Conservation (phyloP, 768 basidiomycete genomes). For the Tylopilus cervinicoccineus region DNA sequence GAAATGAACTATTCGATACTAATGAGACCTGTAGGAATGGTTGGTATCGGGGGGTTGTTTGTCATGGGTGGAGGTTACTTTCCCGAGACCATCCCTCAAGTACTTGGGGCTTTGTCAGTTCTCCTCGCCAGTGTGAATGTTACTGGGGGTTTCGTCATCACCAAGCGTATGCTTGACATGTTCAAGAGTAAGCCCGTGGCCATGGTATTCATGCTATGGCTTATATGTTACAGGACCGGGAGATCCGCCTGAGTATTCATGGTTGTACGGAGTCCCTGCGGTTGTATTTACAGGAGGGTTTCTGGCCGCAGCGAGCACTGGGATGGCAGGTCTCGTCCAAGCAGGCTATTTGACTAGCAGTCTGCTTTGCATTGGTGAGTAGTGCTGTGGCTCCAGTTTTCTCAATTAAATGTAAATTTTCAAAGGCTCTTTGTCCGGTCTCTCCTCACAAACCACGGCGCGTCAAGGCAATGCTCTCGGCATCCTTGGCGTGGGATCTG, state of each 20-base stretch:
- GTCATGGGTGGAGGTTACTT: slow-evolving; percentile 88
- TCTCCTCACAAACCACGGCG: slow-evolving; percentile 77
- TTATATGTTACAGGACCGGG: slow-evolving; percentile 50
- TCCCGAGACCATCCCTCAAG: slow-evolving; percentile 78
- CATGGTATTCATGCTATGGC: background rate
- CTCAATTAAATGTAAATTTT: background rate
- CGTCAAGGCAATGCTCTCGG: slow-evolving; percentile 88
- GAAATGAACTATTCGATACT: background rate
- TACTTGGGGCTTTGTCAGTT: slow-evolving; percentile 78
- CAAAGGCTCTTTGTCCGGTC: slow-evolving; percentile 71
- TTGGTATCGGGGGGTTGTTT: slow-evolving; percentile 82
- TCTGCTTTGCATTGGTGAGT: slow-evolving; percentile 75
- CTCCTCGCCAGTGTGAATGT: slow-evolving; percentile 86
- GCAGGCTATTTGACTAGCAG: slow-evolving; percentile 85
- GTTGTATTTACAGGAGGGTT: slow-evolving; percentile 81
- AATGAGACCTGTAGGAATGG: slow-evolving; percentile 46
- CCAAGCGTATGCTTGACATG: slow-evolving; percentile 91
- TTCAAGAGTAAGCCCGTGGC: slow-evolving; percentile 61
- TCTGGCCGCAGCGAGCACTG: slow-evolving; percentile 76
- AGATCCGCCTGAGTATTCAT: slow-evolving; percentile 86
- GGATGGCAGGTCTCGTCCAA: slow-evolving; percentile 82
- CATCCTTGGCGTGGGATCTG: slow-evolving; percentile 78
- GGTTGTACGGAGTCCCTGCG: slow-evolving; percentile 77
- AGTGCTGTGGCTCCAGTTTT: background rate
- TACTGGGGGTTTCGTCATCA: slow-evolving; percentile 84